Evolutionary conservation across 2,329 filamentous ascomycete genomes (phyloP).

Genomic region (Curvularia hawaiiensis): DNA sequence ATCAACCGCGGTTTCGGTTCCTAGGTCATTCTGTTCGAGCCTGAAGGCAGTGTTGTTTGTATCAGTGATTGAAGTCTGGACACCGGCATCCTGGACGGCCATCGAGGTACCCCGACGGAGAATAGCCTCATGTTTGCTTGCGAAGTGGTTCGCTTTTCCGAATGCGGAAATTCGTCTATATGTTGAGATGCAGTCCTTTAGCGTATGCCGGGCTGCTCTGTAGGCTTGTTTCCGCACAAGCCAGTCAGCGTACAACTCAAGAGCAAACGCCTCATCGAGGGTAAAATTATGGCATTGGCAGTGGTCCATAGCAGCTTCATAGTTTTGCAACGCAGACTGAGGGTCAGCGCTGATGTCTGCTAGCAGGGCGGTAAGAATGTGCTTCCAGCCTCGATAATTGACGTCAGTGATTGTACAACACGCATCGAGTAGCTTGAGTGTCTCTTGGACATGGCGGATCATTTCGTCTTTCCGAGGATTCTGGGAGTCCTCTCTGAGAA

Average conservation of each 20-base stretch:
- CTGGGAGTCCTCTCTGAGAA: slow-evolving; percentile 46
- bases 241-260: slow-evolving; percentile 75
- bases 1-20: slow-evolving; percentile 49
- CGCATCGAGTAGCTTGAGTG: slow-evolving; percentile 66
- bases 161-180: slow-evolving; percentile 72
- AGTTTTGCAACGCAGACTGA: slow-evolving; percentile 61
- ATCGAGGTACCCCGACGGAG: slow-evolving; percentile 67
- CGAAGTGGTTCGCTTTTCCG: slow-evolving; percentile 71
- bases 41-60: slow-evolving; percentile 49
- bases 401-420: slow-evolving; percentile 69
- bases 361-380: slow-evolving; percentile 70
- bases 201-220: slow-evolving; percentile 70
- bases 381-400: slow-evolving; percentile 74
- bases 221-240: slow-evolving; percentile 69
- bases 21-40: slow-evolving; percentile 51
- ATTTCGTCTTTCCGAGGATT: slow-evolving; percentile 53
- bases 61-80: slow-evolving; percentile 70
- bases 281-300: slow-evolving; percentile 68
- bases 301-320: slow-evolving; percentile 75
- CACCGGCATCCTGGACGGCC: slow-evolving; percentile 65
- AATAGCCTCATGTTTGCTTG: slow-evolving; percentile 70
- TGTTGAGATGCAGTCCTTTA: slow-evolving; percentile 70
- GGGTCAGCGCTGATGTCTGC: slow-evolving; percentile 65
- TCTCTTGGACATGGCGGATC: slow-evolving; percentile 58
- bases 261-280: slow-evolving; percentile 74